Percentiles rank a stretch among this genome's conserved stretches.
phyloP scores from a whole-genome alignment of 495 filamentous ascomycete species.

The Sordaria brevicollis region DNA sequence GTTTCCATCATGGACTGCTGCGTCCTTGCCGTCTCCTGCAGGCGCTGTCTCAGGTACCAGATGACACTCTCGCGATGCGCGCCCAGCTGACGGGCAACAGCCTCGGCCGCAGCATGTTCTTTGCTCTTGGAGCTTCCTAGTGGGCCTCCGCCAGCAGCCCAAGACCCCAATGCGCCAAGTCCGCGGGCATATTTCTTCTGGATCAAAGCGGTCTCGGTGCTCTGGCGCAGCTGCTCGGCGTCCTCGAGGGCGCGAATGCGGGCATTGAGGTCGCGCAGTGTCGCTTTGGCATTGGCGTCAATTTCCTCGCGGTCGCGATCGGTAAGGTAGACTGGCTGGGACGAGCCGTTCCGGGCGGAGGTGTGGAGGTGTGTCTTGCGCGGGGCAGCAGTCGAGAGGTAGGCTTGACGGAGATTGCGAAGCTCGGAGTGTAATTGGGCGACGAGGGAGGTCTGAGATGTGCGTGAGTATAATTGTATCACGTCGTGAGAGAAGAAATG shows the following conservation, averaged over 20 bases:
- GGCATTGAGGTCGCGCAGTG: conserved; percentile 71
- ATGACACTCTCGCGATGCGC: conserved; percentile 69
- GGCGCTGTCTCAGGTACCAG: conserved; percentile 62
- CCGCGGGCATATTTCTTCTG: conserved; percentile 55
- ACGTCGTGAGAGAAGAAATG: neutral
- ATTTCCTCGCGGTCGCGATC: conserved; percentile 67
- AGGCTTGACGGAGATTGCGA: conserved; percentile 72
- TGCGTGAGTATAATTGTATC: neutral
- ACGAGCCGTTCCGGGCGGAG: conserved; percentile 18
- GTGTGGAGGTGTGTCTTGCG: conserved; percentile 34
- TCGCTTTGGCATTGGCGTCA: conserved; percentile 70
- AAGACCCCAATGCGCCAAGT: conserved; percentile 53
- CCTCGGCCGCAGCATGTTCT: conserved; percentile 65
- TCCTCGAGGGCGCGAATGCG: conserved; percentile 67
- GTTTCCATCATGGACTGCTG: conserved; percentile 90
- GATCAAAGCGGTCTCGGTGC: conserved; percentile 55
- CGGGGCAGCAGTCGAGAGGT: conserved; percentile 64
- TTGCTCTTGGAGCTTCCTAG: conserved; percentile 27
- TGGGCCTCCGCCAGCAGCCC: conserved; percentile 55
- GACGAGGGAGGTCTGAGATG: conserved; percentile 71
- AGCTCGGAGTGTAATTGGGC: conserved; percentile 66
- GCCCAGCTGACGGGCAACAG: conserved; percentile 44
- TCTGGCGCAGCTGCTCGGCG: conserved; percentile 70
- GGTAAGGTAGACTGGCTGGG: conserved; percentile 40
- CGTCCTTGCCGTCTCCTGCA: conserved; percentile 64